phyloP scores from a whole-genome alignment of 768 basidiomycete species.

The Tylopilus rubrobrunneus region DNA sequence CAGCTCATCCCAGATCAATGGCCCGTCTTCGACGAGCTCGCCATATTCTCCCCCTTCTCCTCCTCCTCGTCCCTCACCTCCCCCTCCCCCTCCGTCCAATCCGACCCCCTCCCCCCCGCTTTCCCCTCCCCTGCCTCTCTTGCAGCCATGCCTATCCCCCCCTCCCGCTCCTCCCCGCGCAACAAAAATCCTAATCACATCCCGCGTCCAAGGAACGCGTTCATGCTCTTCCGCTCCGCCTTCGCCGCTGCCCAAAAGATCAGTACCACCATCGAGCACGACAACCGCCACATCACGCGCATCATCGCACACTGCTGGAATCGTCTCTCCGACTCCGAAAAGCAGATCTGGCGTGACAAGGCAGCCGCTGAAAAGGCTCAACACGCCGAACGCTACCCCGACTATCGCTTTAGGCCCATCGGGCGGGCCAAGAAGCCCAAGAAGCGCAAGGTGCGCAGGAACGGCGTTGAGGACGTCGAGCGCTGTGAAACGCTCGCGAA shows the following conservation, averaged over 20 bases:
- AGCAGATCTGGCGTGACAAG: conserved; percentile 46
- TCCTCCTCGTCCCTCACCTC: conserved; percentile 7
- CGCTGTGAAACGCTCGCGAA: conserved; percentile 51
- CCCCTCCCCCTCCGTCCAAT: conserved; percentile 8
- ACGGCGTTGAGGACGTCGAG: conserved; percentile 42
- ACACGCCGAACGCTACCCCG: conserved; percentile 47
- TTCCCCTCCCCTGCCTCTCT: conserved; percentile 20
- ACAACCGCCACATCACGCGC: conserved; percentile 56
- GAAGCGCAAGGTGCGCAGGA: conserved; percentile 51
- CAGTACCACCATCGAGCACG: conserved; percentile 45
- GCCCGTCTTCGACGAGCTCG: conserved; percentile 23
- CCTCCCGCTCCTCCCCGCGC: conserved; percentile 24
- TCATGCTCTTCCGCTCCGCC: conserved; percentile 60
- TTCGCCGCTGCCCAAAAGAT: conserved; percentile 53
- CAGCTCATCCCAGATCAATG: conserved; percentile 15
- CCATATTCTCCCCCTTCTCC: conserved; percentile 8
- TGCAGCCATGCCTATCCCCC: conserved; percentile 29
- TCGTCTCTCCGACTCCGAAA: conserved; percentile 46
- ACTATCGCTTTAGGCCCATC: conserved; percentile 52
- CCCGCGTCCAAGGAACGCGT: conserved; percentile 39
- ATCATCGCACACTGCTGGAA: conserved; percentile 57
- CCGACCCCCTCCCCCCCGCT: background rate
- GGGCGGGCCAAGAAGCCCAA: conserved; percentile 40
- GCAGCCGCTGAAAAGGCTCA: conserved; percentile 50
- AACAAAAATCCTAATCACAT: conserved; percentile 39